Evolutionary conservation across 1,284 basidiomycete genomes (phyloP), one percentile per base, ranked within the genome.

Genomic region (Trichosporon ovoides): DNA sequence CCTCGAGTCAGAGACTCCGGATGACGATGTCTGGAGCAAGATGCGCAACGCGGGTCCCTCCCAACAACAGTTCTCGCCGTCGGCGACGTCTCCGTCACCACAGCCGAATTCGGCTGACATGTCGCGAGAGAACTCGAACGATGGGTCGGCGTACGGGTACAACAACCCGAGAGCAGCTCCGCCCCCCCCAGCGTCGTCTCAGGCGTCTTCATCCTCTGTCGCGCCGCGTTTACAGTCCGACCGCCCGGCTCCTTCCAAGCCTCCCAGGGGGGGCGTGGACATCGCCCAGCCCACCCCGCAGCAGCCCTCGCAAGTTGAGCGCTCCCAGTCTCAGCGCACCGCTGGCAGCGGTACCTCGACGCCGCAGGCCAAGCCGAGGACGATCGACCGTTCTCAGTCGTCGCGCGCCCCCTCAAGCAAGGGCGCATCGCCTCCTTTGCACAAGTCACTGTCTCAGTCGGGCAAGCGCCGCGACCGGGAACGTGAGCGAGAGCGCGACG

Each of bases 21-120:
- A 74, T 33, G 60, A 64, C 14, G 87, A 89, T 67, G 86, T 87
- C 10, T 90, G 87, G 86, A 84, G 85, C 72, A 89, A 89, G 83
- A 84, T 94, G 72, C 65, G 71, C 22, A 70, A 76, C 57, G 77
- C 72, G 2, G 75, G 64, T 5, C 71, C 72, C 1, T 40, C 60
- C 3, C 51, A 58, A 13, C 63, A 63, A 20, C 59, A 61, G 13
- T 60, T 60, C 20, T 52, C 43, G 9, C 63, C 69, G 3, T 61
- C 66, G 0, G 35, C 34, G 20, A 53, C 50, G 48, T 46, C 53
- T 34, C 50, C 59, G 7, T 61, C 59, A 43, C 57, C 62, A 4
- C 58, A 63, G 59, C 58, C 59, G n/a, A 52, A 56, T 10, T 63
- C 66, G 5, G 51, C 58, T 11, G 73, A 73, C 20, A 73, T 73